These are phyloP conservation scores for Fusarium sp. DNA, from an alignment of 2,329 filamentous ascomycete species.

Conservation along the genomic window DNA sequence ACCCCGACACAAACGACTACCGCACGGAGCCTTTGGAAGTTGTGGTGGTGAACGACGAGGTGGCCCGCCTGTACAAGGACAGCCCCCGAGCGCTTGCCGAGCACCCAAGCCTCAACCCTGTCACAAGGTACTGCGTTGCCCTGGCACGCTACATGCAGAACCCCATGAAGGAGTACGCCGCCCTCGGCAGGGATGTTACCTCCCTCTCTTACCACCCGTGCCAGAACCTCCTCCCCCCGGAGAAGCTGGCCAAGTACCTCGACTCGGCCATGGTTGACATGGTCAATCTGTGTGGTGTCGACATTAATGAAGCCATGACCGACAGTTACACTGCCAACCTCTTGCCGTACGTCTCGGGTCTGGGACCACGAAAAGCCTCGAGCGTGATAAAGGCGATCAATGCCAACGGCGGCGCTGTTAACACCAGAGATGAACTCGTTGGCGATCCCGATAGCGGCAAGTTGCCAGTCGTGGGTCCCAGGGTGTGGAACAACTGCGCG, in stretches of 20 bases:
- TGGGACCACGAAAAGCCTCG: constrained; percentile 92
- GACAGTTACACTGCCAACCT: constrained; percentile 88
- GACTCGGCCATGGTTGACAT: constrained; percentile 99
- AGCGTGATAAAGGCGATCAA: constrained; percentile 83
- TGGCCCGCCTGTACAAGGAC: constrained; percentile 95
- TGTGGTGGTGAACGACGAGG: constrained; percentile 94
- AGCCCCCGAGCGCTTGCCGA: constrained; percentile 83
- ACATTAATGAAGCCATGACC: constrained; percentile 90
- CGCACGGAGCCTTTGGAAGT: constrained; percentile 86
- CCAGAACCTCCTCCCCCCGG: constrained; percentile 87
- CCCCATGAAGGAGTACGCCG: constrained; percentile 95
- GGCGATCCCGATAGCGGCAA: constrained; percentile 86
- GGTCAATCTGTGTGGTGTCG: constrained; percentile 95
- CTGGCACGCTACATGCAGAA: constrained; percentile 94
- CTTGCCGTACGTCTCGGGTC: constrained; percentile 88
- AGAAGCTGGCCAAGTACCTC: constrained; percentile 86
- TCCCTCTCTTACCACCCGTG: constrained; percentile 91
- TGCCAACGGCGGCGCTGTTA: constrained; percentile 87
- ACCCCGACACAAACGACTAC: constrained; percentile 80
- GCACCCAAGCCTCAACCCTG: constrained; percentile 81
- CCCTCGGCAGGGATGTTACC: constrained; percentile 86
- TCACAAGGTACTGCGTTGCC: constrained; percentile 90
- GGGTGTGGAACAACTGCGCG: constrained; percentile 96
- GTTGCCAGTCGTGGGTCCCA: constrained; percentile 83
- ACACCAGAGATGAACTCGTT: constrained; percentile 86